Conservation (phyloP, 441 rosid genomes). For the Aleurites moluccanus region DNA sequence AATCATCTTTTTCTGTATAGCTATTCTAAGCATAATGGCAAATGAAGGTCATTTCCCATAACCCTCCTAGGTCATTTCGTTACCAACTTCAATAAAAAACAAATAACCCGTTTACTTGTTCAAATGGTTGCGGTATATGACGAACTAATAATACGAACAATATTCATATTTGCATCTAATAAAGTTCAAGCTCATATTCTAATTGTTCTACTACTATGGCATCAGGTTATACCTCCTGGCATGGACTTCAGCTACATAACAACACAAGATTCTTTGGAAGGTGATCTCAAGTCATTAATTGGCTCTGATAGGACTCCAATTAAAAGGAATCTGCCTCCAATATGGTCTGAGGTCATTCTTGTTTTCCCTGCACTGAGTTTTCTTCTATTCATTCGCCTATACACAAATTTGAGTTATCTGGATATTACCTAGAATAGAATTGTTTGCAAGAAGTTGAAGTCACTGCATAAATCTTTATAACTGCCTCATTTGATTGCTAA, state of each 20-base stretch:
- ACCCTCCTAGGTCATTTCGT: neutral
- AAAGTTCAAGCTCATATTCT: slow-evolving; percentile 2
- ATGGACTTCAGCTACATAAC: slow-evolving; percentile 77
- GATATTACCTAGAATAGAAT: neutral
- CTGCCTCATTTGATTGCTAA: neutral
- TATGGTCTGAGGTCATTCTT: slow-evolving; percentile 79
- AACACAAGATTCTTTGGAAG: slow-evolving; percentile 54
- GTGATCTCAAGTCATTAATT: slow-evolving; percentile 66
- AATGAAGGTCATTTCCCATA: neutral
- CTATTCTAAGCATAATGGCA: neutral
- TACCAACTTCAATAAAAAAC: neutral
- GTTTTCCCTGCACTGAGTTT: slow-evolving; percentile 9
- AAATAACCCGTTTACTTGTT: neutral
- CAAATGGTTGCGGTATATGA: neutral
- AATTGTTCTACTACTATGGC: slow-evolving; percentile 18
- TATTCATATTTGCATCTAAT: neutral
- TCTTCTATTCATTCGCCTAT: neutral
- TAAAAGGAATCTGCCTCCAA: slow-evolving; percentile 74
- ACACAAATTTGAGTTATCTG: neutral
- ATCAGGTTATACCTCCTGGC: slow-evolving; percentile 76
- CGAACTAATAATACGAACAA: neutral
- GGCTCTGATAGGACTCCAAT: slow-evolving; percentile 61
- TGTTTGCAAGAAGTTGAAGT: no score
- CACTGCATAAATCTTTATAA: slow-evolving; percentile 1
- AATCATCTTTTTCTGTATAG: neutral